These are phyloP conservation scores for Podosphaera aphanis DNA, from an alignment of 2,329 filamentous ascomycete species.

Conservation along the genomic window DNA sequence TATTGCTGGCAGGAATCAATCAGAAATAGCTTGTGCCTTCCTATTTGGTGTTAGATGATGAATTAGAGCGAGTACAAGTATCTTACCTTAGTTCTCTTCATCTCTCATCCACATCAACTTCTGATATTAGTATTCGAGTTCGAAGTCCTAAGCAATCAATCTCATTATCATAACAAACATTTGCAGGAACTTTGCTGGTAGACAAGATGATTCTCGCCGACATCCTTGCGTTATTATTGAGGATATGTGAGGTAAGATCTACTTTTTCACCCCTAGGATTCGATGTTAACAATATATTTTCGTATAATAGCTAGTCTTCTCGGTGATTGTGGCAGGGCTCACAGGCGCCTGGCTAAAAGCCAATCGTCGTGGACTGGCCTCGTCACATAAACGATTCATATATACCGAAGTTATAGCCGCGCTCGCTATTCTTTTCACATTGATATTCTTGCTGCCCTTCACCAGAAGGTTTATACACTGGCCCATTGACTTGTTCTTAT, in stretches of 20 bases:
- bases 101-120: no score
- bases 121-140: no score
- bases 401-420: constrained; percentile 51
- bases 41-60: no score
- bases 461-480: constrained; percentile 43
- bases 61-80: no score
- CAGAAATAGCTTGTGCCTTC: no score
- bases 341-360: constrained; percentile 40
- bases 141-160: no score
- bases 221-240: constrained; percentile 8
- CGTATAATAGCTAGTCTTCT: constrained; percentile 39
- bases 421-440: constrained; percentile 40
- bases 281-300: constrained; percentile 1
- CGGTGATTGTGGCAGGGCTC: constrained; percentile 47
- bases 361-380: constrained; percentile 21
- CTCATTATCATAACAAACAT: no score
- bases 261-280: not conserved
- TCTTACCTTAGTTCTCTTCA: no score
- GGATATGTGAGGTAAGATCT: constrained; percentile 11
- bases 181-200: no score
- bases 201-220: constrained; percentile 8
- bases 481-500: constrained; percentile 46
- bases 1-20: no score
- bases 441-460: constrained; percentile 54
- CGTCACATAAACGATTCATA: constrained; percentile 42